Conservation (phyloP, 1,139 yeast genomes). For the Nakaseomyces glabratus region DNA sequence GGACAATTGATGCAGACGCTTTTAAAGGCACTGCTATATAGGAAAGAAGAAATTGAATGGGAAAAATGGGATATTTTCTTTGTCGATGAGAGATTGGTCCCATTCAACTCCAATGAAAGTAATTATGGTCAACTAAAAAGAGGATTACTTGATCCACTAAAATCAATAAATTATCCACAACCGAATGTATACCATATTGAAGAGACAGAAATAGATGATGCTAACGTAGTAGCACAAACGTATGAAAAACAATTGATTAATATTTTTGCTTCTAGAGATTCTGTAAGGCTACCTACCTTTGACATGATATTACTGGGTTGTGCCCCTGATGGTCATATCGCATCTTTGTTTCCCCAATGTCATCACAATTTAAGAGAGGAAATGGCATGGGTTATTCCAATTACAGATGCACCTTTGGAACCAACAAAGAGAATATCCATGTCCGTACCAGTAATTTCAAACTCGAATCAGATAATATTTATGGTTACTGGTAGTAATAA, state of each 20-base stretch:
- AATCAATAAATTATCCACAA: conserved; percentile 35
- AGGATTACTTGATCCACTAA: conserved; percentile 60
- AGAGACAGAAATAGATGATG: conserved; percentile 63
- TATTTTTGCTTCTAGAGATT: conserved; percentile 89
- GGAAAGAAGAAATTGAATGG: conserved; percentile 73
- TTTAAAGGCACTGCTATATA: conserved; percentile 65
- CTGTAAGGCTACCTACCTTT: conserved; percentile 89
- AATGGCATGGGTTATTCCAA: conserved; percentile 93
- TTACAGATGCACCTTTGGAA: conserved; percentile 82
- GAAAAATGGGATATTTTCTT: conserved; percentile 91
- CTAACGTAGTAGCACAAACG: conserved; percentile 88
- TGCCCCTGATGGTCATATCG: conserved; percentile 97
- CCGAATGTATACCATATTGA: conserved; percentile 80
- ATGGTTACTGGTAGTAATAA: conserved; percentile 93
- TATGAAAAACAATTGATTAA: conserved; percentile 77
- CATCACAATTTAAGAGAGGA: conserved; percentile 82
- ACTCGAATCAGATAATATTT: conserved; percentile 81
- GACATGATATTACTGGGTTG: conserved; percentile 89
- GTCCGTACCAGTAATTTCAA: conserved; percentile 90
- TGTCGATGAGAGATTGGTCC: conserved; percentile 93
- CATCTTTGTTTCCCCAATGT: conserved; percentile 82
- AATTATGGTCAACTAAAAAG: conserved; percentile 83
- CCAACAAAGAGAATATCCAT: conserved; percentile 82
- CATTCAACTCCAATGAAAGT: conserved; percentile 70
- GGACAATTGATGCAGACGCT: conserved; percentile 83